phyloP scores from a whole-genome alignment of 208 protist species.

The Leishmania tarentolae region DNA sequence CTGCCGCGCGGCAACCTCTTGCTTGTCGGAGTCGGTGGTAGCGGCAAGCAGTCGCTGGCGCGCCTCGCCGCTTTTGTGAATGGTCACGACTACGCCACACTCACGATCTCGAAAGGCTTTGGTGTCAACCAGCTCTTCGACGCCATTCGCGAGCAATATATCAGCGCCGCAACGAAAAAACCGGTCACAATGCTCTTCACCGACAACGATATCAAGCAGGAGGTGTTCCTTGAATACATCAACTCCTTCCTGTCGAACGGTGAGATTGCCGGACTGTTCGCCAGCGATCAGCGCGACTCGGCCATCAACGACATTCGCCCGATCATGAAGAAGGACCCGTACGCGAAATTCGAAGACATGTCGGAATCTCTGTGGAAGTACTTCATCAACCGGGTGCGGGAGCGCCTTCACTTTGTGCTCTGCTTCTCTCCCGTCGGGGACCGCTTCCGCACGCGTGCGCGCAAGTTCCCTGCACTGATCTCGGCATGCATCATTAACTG shows the following conservation, averaged over 20 bases:
- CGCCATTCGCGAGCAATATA: constrained; percentile 93
- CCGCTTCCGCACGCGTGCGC: constrained; percentile 95
- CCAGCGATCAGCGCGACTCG: constrained; percentile 96
- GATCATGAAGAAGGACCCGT: constrained; percentile 95
- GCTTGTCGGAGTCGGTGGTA: constrained; percentile 94
- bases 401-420: constrained; percentile 97
- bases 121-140: constrained; percentile 94
- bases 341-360: constrained; percentile 95
- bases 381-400: constrained; percentile 96
- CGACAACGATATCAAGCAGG: constrained; percentile 98
- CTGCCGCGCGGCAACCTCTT: constrained; percentile 94
- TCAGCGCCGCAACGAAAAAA: constrained; percentile 76
- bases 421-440: constrained; percentile 98
- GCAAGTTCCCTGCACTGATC: constrained; percentile 98
- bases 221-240: constrained; percentile 98
- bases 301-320: constrained; percentile 95
- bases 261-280: constrained; percentile 97
- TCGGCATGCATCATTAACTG: constrained; percentile 98
- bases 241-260: constrained; percentile 96
- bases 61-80: constrained; percentile 90
- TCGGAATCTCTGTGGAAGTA: constrained; percentile 96
- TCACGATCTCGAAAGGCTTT: constrained; percentile 94
- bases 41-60: constrained; percentile 93
- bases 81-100: constrained; percentile 87
- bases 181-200: constrained; percentile 97